These are phyloP conservation scores for Hysterium pulicare DNA, from an alignment of 2,329 filamentous ascomycete genomes.

Conservation along the genomic window DNA sequence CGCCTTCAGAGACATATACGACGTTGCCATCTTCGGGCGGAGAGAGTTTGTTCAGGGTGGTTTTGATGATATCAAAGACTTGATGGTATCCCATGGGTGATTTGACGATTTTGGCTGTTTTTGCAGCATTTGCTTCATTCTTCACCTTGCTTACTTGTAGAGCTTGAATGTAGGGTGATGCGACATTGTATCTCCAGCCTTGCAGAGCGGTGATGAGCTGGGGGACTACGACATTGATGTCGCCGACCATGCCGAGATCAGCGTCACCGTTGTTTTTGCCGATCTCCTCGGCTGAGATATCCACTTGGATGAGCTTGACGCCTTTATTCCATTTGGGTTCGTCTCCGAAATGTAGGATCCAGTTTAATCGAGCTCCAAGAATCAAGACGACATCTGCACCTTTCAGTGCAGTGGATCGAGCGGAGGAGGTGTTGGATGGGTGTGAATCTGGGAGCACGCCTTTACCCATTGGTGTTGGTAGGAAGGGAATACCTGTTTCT, in stretches of 20 bases:
- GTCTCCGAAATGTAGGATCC: constrained; percentile 56
- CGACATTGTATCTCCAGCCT: constrained; percentile 43
- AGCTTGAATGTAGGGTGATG: constrained; percentile 31
- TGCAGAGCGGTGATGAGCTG: constrained; percentile 42
- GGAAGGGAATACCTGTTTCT: constrained; percentile 49
- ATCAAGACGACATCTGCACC: constrained; percentile 53
- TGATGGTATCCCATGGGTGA: constrained; percentile 49
- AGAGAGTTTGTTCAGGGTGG: constrained; percentile 43
- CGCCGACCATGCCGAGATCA: constrained; percentile 48
- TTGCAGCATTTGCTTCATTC: constrained; percentile 46
- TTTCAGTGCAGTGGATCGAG: constrained; percentile 50
- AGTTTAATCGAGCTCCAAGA: constrained; percentile 53
- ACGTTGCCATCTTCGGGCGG: constrained; percentile 48
- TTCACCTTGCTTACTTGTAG: constrained; percentile 36
- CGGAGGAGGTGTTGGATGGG: constrained; percentile 49
- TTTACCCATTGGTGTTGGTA: constrained; percentile 58
- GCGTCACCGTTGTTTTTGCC: constrained; percentile 49
- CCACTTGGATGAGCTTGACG: constrained; percentile 52
- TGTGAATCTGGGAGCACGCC: constrained; percentile 53
- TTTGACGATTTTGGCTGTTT: constrained; percentile 39
- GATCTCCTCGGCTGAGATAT: constrained; percentile 51
- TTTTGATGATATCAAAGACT: constrained; percentile 51
- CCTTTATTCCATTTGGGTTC: constrained; percentile 50
- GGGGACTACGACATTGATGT: constrained; percentile 47
- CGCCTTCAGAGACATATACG: constrained; percentile 55